Evolutionary conservation across 2,329 filamentous ascomycete species (phyloP).

Genomic region (Cladosporium sp.): DNA sequence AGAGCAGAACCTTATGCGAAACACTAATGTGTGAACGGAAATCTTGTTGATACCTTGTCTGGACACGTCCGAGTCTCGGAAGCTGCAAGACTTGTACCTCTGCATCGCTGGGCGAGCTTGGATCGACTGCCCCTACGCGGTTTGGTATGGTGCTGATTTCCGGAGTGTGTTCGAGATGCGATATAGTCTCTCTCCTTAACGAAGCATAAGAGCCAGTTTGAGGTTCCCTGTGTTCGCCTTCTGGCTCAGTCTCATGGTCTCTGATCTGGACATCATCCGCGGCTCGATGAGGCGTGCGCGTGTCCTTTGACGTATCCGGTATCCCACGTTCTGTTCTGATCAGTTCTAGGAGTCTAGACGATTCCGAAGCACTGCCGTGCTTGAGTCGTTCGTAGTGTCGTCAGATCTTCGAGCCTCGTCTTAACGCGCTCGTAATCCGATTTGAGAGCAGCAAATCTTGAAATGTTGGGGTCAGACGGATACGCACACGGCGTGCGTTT

Average conservation of each 20-base stretch:
- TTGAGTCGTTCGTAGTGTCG: background rate
- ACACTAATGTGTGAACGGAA: background rate
- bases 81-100: background rate
- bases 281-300: background rate
- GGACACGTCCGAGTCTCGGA: background rate
- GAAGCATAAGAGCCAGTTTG: background rate
- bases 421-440: background rate
- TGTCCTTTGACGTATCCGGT: background rate
- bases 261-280: background rate
- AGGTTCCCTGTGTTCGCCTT: background rate
- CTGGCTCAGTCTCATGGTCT: background rate
- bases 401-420: background rate
- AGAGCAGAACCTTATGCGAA: background rate
- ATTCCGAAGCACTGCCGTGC: background rate
- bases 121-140: background rate
- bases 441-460: background rate
- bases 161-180: background rate
- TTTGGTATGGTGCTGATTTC: background rate
- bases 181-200: background rate
- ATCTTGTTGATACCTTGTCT: background rate
- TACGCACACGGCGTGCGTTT: constrained; percentile 11
- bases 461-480: background rate
- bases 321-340: background rate
- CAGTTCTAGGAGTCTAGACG: background rate
- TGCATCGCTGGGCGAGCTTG: background rate